Evolutionary conservation across 176 grass and related monocot genomes (phyloP).

Genomic region (Carex scoparia): DNA sequence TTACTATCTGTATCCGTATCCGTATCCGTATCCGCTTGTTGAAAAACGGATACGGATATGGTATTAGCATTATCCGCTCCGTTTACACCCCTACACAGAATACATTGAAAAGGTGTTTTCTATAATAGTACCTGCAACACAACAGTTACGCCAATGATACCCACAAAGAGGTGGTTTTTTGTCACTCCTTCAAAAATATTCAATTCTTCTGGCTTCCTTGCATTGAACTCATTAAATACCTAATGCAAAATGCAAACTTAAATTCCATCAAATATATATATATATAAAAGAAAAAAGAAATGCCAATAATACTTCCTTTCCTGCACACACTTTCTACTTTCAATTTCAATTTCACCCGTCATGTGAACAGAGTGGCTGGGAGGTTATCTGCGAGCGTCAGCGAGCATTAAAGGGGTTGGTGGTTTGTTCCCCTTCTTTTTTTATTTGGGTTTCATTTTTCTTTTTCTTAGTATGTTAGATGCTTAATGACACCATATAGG

Average conservation of each 20-base stretch:
- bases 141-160: constrained; percentile 51
- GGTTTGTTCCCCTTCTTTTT: background rate
- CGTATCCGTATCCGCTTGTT: no score
- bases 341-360: background rate
- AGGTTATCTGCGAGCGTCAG: background rate
- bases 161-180: constrained; percentile 70
- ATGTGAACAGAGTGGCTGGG: background rate
- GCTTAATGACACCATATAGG: background rate
- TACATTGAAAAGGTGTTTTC: background rate
- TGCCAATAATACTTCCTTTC: background rate
- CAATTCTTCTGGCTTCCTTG: constrained; percentile 76
- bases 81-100: background rate
- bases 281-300: background rate
- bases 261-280: constrained; percentile 11
- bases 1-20: no score
- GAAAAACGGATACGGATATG: no score
- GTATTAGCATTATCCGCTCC: no score
- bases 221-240: constrained; percentile 96
- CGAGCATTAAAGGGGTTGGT: background rate
- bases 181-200: constrained; percentile 75
- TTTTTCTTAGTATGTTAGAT: background rate
- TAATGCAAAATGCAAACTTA: constrained; percentile 16
- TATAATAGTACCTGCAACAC: constrained; percentile 57
- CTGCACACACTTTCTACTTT: background rate
- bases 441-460: background rate